Conservation (phyloP, 768 basidiomycete genomes). For the Panellus pusillus region DNA sequence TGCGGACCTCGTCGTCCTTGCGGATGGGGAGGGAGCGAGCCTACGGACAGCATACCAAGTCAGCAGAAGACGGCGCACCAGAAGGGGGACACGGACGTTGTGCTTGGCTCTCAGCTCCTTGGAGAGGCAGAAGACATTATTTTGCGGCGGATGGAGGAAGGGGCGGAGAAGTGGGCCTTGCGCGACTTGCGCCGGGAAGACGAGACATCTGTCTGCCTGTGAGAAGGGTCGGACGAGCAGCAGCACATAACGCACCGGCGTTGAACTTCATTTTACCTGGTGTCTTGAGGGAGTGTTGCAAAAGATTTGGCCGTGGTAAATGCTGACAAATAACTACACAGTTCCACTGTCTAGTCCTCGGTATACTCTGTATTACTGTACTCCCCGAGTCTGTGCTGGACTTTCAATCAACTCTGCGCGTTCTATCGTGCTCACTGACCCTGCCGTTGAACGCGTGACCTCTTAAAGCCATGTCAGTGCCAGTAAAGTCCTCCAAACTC, state of each 20-base stretch:
- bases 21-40: constrained; percentile 91
- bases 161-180: constrained; percentile 96
- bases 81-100: constrained; percentile 58
- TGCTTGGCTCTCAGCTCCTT: constrained; percentile 94
- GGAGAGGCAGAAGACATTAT: constrained; percentile 97
- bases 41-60: constrained; percentile 38
- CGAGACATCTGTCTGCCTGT: constrained; percentile 62
- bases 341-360: no score
- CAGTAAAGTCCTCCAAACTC: constrained; percentile 69
- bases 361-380: no score
- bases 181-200: constrained; percentile 96
- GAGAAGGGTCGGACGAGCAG: constrained; percentile 19
- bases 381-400: no score
- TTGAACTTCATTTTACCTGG: constrained; percentile 67
- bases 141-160: constrained; percentile 92
- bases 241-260: constrained; percentile 61
- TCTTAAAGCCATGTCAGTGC: constrained; percentile 20
- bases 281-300: constrained; percentile 25
- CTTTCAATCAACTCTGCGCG: no score
- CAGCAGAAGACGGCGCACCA: not conserved
- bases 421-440: not conserved
- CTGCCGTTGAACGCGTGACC: not conserved
- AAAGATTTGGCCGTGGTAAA: not conserved
- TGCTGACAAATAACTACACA: not conserved
- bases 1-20: constrained; percentile 97